Base-by-base conservation (phyloP, 495 filamentous ascomycete species). In the Aspergillus saccharolyticus region DNA sequence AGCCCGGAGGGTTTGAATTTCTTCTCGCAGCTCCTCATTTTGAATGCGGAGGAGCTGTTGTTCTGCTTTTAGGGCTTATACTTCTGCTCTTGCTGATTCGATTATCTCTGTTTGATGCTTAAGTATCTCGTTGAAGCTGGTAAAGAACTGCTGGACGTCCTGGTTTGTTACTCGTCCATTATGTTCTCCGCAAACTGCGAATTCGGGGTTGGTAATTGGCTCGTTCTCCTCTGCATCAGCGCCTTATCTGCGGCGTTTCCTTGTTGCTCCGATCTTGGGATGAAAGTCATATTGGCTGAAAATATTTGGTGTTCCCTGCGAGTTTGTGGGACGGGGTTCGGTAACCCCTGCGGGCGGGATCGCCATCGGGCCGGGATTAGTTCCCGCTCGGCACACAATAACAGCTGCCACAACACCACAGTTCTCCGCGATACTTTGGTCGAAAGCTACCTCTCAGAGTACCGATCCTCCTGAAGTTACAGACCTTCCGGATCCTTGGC, bases 41-140 rank as follows among this genome's bases (percentile, higher is more conserved):
- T 62, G 50, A 25, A 44, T 45, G 16, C 57, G 24, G 5, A 58
- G 54, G 2, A 30, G 33, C 18, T 62, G 20, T 43, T 57, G 50
- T 21, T 55, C 44, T 46, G 18, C 18, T 62, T 57, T 62, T 19
- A 62, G 24, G 22, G 54, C 59, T n/a, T 42, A 43, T 14, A 60
- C 47, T 30, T 61, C 59, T 42, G 24, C 47, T 42, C 33, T n/a
- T 14, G 48, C 33, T 15, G 54, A 46, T 30, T 55, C 1, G 45
- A 62, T 58, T 14, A 20, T 51, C 8, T 17, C 56, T 14, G 55
- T 57, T 28, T 54, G 54, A 3, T 57, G 42, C 43, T 19, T 9
- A 21, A 62, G 28, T 30, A 51, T 44, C 44, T 57, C 22, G 9
- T 51, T 62, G 5, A 62, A 43, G 49, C 52, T 55, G 54, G n/a